Evolutionary conservation across 108 stramenopile genomes (phyloP).

Genomic region (Skeletonema costatum): DNA sequence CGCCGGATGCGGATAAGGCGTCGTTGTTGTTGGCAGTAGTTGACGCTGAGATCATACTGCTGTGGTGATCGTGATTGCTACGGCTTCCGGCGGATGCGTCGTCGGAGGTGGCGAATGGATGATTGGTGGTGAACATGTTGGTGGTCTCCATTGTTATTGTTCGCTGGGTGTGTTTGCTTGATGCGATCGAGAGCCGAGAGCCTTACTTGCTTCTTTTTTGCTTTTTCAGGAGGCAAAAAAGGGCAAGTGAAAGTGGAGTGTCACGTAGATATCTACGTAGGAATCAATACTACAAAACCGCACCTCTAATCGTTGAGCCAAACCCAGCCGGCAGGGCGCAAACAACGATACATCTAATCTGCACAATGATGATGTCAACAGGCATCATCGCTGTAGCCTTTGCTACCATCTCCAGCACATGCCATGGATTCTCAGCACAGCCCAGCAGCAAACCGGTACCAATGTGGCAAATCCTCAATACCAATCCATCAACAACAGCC

Average conservation of each 20-base stretch:
- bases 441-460: not conserved
- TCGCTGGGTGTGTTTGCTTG: too few species aligned
- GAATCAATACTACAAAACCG: too few species aligned
- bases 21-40: not conserved
- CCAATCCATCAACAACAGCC: not conserved
- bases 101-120: conserved; percentile 1
- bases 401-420: not conserved
- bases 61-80: not conserved
- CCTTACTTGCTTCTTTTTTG: too few species aligned
- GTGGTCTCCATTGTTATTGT: not conserved
- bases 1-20: not conserved
- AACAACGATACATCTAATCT: too few species aligned
- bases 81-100: conserved; percentile 7
- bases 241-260: too few species aligned
- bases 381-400: too few species aligned
- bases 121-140: not conserved
- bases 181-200: too few species aligned
- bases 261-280: too few species aligned
- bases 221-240: too few species aligned
- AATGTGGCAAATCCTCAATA: not conserved
- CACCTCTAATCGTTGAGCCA: too few species aligned
- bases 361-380: too few species aligned
- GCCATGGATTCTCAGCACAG: not conserved
- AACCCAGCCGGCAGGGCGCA: too few species aligned
- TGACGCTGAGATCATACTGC: not conserved